A percentile compares a stretch with the other conserved stretches of the same genome.
Conservation (phyloP, 306 rosid genomes). For the Medicago truncatula region MtrunA17r5.0-ANR NC_053044.1:12840501-12841000, state of each 20-base stretch:
- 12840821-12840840: no score
- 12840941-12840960: no score
- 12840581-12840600: neutral
- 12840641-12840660: neutral
- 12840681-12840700: neutral
- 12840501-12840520: constrained; percentile 19
- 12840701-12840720: neutral
- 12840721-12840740: neutral
- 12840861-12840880: no score
- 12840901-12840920: no score
- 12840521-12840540: constrained; percentile 1
- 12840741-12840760: constrained; percentile 2
- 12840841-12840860: no score
- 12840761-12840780: constrained; percentile 2
- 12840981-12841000: no score
- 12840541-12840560: neutral
- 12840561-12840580: constrained; percentile 9
- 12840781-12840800: neutral
- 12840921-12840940: no score
- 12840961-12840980: no score
- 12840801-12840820: neutral
- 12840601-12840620: neutral
- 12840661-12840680: neutral
- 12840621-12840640: neutral
- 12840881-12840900: no score